These are phyloP conservation scores for Podaxis sp. DNA, from an alignment of 768 basidiomycete genomes.

Conservation along the genomic window DNA sequence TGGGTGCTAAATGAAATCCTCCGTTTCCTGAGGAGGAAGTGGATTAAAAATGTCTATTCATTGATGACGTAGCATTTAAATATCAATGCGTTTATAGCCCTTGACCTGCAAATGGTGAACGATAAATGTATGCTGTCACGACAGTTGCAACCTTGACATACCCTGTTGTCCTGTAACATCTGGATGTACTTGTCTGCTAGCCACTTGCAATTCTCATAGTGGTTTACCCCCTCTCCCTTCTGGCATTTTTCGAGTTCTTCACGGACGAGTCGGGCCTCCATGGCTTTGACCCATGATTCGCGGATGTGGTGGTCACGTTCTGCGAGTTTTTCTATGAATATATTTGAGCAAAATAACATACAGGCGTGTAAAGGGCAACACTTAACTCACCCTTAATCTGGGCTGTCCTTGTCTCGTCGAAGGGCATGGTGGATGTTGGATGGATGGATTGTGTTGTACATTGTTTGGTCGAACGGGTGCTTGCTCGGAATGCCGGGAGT, in stretches of 20 bases:
- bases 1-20: not conserved
- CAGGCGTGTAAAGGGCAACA: no score
- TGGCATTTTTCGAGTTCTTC: conserved; percentile 91
- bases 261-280: conserved; percentile 88
- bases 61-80: conserved; percentile 19
- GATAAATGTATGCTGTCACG: not conserved
- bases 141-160: conserved; percentile 37
- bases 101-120: conserved; percentile 52
- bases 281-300: conserved; percentile 92
- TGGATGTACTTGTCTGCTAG: conserved; percentile 77
- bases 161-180: conserved; percentile 81
- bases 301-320: conserved; percentile 76
- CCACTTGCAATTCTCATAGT: conserved; percentile 86
- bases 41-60: not conserved
- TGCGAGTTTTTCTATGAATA: conserved; percentile 52
- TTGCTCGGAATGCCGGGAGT: conserved; percentile 13
- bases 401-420: conserved; percentile 36
- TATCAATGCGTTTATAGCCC: conserved; percentile 81
- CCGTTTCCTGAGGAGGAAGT: not conserved
- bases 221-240: conserved; percentile 86
- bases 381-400: conserved; percentile 50
- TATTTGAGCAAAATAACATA: no score
- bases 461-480: conserved; percentile 23
- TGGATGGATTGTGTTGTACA: conserved; percentile 22
- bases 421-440: conserved; percentile 35